Conservation (phyloP, 2,329 filamentous ascomycete genomes). For the Hypocreales sp. region DNA sequence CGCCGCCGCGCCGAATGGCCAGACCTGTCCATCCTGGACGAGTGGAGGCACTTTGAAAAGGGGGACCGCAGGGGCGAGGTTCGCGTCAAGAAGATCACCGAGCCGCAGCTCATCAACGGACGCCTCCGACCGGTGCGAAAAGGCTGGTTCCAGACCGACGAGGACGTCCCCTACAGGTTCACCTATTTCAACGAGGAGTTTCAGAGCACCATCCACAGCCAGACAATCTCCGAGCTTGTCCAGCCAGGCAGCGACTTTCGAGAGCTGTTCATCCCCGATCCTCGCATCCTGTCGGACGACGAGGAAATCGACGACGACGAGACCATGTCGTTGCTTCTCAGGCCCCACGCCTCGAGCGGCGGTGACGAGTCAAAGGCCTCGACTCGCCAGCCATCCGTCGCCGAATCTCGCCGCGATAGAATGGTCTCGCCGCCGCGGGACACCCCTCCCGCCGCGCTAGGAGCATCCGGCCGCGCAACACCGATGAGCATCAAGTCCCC, state of each 20-base stretch:
- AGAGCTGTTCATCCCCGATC: conserved; percentile 84
- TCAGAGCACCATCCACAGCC: conserved; percentile 87
- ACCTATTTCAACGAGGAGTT: conserved; percentile 99
- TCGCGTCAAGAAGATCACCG: conserved; percentile 79
- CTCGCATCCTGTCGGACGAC: conserved; percentile 57
- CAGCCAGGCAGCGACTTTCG: conserved; percentile 73
- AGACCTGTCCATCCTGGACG: conserved; percentile 67
- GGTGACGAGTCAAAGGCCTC: conserved; percentile 25
- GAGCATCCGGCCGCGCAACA: conserved; percentile 29
- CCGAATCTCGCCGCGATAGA: conserved; percentile 13
- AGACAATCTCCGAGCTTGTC: conserved; percentile 84
- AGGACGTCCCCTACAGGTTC: conserved; percentile 85
- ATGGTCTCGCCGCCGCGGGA: conserved; percentile 15
- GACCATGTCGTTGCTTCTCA: conserved; percentile 9
- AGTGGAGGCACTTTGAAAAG: conserved; percentile 85
- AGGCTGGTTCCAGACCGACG: conserved; percentile 74
- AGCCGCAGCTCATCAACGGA: conserved; percentile 84
- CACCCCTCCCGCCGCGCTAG: conserved; percentile 7
- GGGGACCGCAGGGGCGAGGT: conserved; percentile 65
- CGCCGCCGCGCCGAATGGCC: conserved; percentile 69
- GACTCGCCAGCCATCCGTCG: conserved; percentile 29
- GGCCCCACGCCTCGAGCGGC: conserved; percentile 8
- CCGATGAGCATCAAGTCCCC: conserved; percentile 28
- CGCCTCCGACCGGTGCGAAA: conserved; percentile 66
- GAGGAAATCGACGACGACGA: conserved; percentile 47